phyloP scores from a whole-genome alignment of 2,329 filamentous ascomycete species.

The Cryoendolithus antarcticus region DNA sequence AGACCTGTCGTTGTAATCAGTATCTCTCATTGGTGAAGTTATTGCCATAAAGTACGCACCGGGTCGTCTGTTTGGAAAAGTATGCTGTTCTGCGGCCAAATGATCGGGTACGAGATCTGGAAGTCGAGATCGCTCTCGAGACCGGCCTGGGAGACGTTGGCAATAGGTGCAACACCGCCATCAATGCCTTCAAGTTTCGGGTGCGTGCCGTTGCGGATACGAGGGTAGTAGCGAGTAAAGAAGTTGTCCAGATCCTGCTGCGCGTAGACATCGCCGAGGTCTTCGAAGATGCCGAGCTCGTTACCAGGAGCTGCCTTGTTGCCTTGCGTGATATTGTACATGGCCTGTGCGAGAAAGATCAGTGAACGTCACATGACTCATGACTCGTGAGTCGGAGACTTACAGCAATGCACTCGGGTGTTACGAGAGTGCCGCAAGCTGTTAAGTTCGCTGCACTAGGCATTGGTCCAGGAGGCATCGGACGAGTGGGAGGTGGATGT shows the following conservation, averaged over 20 bases:
- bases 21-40: too few species aligned
- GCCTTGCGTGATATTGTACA: constrained; percentile 25
- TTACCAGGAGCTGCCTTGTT: constrained; percentile 34
- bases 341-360: constrained; percentile 8
- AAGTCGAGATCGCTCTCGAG: constrained; percentile 36
- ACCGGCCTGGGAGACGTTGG: constrained; percentile 17
- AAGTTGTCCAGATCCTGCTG: constrained; percentile 23
- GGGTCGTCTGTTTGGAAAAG: constrained; percentile 35
- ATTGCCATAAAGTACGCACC: constrained; percentile 5
- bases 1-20: background rate
- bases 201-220: constrained; percentile 28
- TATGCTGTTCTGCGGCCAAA: constrained; percentile 30
- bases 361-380: too few species aligned
- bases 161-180: constrained; percentile 24
- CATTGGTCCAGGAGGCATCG: too few species aligned
- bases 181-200: constrained; percentile 29
- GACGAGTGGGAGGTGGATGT: constrained; percentile 3
- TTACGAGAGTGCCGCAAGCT: constrained; percentile 42
- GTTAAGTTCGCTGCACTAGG: too few species aligned
- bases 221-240: constrained; percentile 23
- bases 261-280: constrained; percentile 38
- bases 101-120: constrained; percentile 12
- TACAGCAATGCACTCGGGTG: constrained; percentile 36
- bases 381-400: too few species aligned
- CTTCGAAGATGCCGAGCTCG: constrained; percentile 41